Base-by-base conservation (phyloP, 768 basidiomycete genomes). In the Suillus placidus region DNA sequence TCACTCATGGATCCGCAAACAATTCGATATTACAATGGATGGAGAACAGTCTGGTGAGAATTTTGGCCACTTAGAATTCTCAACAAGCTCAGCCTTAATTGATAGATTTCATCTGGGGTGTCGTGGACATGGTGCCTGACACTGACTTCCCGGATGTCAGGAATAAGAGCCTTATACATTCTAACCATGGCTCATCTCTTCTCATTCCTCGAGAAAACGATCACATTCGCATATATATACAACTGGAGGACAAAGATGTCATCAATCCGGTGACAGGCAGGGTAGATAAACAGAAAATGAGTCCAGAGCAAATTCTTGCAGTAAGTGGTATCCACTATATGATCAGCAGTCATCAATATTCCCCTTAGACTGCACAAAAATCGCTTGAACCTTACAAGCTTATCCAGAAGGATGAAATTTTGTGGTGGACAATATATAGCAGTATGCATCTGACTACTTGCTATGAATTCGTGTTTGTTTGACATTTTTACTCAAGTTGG, bases 1-100 rank as follows among this genome's bases (percentile, higher is more conserved):
- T 0, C 92, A 93, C 76, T 93, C 91, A 13, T 93, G 91, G 91
- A 89, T 93, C 34, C 84, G 93, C 26, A 92, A 90, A 66, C 64
- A 76, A 0, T 78, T 92, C 13, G 80, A 81, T 9, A 88, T 94
- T 58, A 73, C 77, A 5, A 90, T 94, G 90, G 86, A 92, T 67
- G 93, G 93, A 7, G 91, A 93, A 73, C 88, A 91, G 67, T 82
- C 73, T 12, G 80, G 83, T 76, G 68, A 71, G 62, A 68, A 64
- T 2, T 14, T 23, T 45, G 23, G 37, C 49, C 38, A 20, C 23
- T 14, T 37, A 2, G 13, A 32, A 38, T 65, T 43, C 6, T 26
- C 37, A 18, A 6, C 54, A 20, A 45, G 12, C 42, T 38, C 23
- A 52, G 23, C 63, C 34, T 60, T 2, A 12, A 57, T 16, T 2